Evolutionary conservation across 495 filamentous ascomycete species (phyloP), one percentile per base, ranked within the genome.

Genomic region (Pyrenopolyporus hunteri): DNA sequence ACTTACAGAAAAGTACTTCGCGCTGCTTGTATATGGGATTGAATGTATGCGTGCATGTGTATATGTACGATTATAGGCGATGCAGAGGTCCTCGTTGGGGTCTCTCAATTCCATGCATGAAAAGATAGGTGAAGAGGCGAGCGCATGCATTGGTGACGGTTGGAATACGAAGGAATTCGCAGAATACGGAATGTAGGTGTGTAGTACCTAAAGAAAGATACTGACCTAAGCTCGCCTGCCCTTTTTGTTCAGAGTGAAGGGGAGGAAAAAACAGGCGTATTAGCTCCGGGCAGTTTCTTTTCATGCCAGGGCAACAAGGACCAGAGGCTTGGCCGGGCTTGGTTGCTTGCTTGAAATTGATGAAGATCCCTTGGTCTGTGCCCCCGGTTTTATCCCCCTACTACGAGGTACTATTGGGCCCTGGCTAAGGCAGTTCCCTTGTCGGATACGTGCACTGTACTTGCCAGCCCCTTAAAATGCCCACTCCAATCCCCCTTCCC

Each of bases 401-500:
- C 28, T 44, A 50, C 46, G 50, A 44, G 51, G 31, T 45, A 37
- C 33, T 28, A 43, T 48, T 57, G 31, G 51, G 19, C 52, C 17
- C 20, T n/a, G n/a, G n/a, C n/a, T n/a, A n/a, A n/a, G n/a, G n/a
- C n/a, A n/a, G n/a, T n/a, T 56, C 7, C 20, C 45, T 46, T 51
- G 45, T 51, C 29, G 17, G 13, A 7, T 25, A 51, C 44, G 26
- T 51, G 32, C 51, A 55, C 56, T 57, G 51, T 51, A 51, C 26
- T 4, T 17, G 9, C 37, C 49, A 66, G 14, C 63, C 63, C 63
- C 57, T 66, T 60, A 60, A 66, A 54, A 35, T 55, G 43, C 42
- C 50, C 57, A 62, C 71, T 42, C 58, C 33, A 59, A 52, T 59
- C 48, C 72, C 63, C 53, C 57, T 62, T 63, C 63, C 63, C 65